Conservation (phyloP, 2,329 filamentous ascomycete genomes). For the Hypoxylon sp. region DNA sequence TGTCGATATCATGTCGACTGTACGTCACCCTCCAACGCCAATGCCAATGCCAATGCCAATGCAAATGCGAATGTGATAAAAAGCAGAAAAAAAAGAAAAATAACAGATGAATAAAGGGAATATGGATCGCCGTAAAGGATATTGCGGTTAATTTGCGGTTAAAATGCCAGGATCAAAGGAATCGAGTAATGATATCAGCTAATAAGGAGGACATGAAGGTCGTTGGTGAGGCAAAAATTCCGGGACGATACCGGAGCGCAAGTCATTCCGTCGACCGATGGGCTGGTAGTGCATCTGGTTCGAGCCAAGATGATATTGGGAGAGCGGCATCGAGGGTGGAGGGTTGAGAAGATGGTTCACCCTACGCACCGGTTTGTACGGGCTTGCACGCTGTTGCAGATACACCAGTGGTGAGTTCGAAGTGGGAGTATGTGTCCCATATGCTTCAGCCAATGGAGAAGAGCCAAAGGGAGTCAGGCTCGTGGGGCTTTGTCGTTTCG, state of each 20-base stretch:
- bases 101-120: too few species aligned
- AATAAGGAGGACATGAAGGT: slow-evolving; percentile 32
- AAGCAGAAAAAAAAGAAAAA: slow-evolving; percentile 18
- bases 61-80: slow-evolving; percentile 40
- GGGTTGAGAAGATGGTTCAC: slow-evolving; percentile 93
- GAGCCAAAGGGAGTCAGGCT: slow-evolving; percentile 66
- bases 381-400: slow-evolving; percentile 86
- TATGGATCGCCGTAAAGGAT: too few species aligned
- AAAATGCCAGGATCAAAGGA: not conserved
- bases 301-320: slow-evolving; percentile 74
- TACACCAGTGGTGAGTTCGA: slow-evolving; percentile 89
- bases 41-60: slow-evolving; percentile 42
- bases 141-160: slow-evolving; percentile 9
- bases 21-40: slow-evolving; percentile 42
- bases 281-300: slow-evolving; percentile 86
- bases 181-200: slow-evolving; percentile 6
- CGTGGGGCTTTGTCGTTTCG: slow-evolving; percentile 62
- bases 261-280: slow-evolving; percentile 72
- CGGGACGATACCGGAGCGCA: slow-evolving; percentile 76
- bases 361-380: slow-evolving; percentile 88
- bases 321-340: slow-evolving; percentile 80
- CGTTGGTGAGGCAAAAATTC: slow-evolving; percentile 56
- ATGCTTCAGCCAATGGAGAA: slow-evolving; percentile 73
- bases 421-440: slow-evolving; percentile 68
- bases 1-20: slow-evolving; percentile 38